These are phyloP conservation scores for Coriaria nepalensis DNA, from an alignment of 306 rosid genomes.

Conservation along the genomic window DNA sequence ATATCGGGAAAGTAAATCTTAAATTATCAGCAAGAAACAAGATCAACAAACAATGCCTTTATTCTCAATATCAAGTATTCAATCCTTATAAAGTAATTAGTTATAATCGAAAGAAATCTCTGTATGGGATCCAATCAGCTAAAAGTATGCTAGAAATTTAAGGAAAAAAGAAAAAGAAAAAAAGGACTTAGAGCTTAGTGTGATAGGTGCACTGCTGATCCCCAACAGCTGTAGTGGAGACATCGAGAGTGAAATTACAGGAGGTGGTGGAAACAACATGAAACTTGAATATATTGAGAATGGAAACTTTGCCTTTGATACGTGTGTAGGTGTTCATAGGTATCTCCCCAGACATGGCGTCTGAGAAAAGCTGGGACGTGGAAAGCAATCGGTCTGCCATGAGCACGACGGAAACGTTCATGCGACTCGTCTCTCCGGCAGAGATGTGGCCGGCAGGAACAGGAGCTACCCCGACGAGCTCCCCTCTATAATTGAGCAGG, in stretches of 20 bases:
- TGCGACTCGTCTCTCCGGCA: constrained; percentile 14
- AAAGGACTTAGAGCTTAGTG: constrained; percentile 20
- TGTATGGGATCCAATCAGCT: no score
- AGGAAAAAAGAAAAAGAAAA: no score
- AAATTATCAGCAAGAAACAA: no score
- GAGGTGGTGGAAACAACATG: constrained; percentile 22
- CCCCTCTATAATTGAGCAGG: constrained; percentile 39
- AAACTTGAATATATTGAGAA: constrained; percentile 35
- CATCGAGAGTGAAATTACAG: constrained; percentile 35
- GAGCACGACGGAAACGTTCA: constrained; percentile 34
- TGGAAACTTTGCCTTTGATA: constrained; percentile 24
- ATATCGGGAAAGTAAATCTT: no score
- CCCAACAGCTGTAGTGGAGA: constrained; percentile 8
- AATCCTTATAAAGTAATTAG: no score
- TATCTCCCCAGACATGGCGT: constrained; percentile 21
- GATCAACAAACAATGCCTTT: no score
- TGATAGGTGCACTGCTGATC: constrained; percentile 24
- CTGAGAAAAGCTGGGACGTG: constrained; percentile 16
- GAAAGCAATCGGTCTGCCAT: constrained; percentile 43
- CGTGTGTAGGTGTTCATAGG: constrained; percentile 27
- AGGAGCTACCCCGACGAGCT: constrained; percentile 36
- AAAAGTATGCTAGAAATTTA: no score
- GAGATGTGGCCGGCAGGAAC: constrained; percentile 25
- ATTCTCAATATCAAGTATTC: no score
- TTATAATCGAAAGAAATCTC: no score